Conservation (phyloP, 2,329 filamentous ascomycete species). For the Calonectria crousiana region DNA sequence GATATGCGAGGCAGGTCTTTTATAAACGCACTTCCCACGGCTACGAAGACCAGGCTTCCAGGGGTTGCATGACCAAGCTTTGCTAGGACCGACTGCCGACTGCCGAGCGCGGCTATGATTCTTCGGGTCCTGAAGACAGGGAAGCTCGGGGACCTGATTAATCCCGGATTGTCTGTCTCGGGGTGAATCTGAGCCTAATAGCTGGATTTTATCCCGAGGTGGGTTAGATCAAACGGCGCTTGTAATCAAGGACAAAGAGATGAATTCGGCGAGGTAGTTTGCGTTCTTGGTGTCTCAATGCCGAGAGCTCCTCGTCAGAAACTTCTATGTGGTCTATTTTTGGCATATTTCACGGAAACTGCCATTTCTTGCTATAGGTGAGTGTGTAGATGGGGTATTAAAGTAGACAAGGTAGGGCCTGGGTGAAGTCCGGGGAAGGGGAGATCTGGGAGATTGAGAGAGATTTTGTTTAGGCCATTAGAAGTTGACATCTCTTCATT, state of each 20-base stretch:
- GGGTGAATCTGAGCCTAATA: neutral
- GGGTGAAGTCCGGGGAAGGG: neutral
- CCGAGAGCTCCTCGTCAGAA: no score
- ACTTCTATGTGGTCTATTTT: no score
- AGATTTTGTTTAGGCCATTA: neutral
- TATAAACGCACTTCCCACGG: neutral
- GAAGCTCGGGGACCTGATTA: neutral
- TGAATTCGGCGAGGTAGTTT: neutral
- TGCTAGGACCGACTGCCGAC: neutral
- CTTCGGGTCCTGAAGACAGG: neutral
- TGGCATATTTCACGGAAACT: neutral
- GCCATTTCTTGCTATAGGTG: neutral
- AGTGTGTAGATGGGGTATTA: neutral
- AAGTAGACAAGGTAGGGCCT: neutral
- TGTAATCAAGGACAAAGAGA: neutral
- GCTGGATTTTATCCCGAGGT: neutral
- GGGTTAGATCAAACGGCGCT: neutral
- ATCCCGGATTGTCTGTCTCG: rapidly evolving
- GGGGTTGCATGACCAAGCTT: neutral
- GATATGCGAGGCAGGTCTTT: neutral
- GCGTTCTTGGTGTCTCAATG: no score
- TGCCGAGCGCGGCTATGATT: neutral
- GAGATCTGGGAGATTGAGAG: neutral
- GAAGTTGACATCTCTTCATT: neutral
- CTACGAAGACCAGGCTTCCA: neutral